Percentiles rank a stretch among this genome's conserved stretches.
Evolutionary conservation across 73 alveolate genomes (phyloP).

Genomic region (Urostyla sp.): DNA sequence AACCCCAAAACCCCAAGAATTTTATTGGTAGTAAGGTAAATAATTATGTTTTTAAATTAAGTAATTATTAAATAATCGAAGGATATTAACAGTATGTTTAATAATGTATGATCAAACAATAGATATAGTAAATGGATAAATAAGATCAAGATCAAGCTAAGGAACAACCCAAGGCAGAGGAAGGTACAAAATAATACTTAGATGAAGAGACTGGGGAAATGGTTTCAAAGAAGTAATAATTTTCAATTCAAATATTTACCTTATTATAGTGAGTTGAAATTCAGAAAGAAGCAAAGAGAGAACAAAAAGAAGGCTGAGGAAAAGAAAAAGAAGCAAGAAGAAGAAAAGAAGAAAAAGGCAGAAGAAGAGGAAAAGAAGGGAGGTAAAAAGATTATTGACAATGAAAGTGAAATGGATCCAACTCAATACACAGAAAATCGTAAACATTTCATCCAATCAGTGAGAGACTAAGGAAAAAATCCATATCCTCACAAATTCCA

Average conservation of each 20-base stretch:
- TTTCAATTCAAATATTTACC: not conserved
- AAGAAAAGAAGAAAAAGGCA: conserved; percentile 67
- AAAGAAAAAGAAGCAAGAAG: conserved; percentile 49
- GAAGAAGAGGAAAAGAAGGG: conserved; percentile 57
- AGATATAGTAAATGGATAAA: conserved; percentile 3
- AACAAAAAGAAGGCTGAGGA: conserved; percentile 63
- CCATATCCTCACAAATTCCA: conserved; percentile 98
- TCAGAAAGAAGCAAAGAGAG: conserved; percentile 72
- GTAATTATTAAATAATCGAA: too few species aligned
- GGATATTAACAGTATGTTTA: too few species aligned
- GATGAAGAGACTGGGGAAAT: conserved; percentile 64
- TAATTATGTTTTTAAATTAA: too few species aligned
- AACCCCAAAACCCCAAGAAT: not conserved
- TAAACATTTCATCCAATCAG: conserved; percentile 74
- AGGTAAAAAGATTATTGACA: conserved; percentile 48
- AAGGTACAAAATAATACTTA: conserved; percentile 30
- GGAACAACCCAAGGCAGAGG: conserved; percentile 23
- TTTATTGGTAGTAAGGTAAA: not conserved
- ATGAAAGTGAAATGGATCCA: conserved; percentile 95
- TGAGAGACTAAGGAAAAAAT: conserved; percentile 80
- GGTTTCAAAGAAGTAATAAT: conserved; percentile 57
- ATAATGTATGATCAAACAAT: too few species aligned
- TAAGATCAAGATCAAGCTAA: conserved; percentile 25
- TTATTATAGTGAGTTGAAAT: conserved; percentile 55
- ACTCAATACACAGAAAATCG: conserved; percentile 93